A percentile compares a stretch with the other conserved stretches of the same genome.
Conservation (phyloP, 2,329 filamentous ascomycete genomes). For the Saccharata proteae region DNA sequence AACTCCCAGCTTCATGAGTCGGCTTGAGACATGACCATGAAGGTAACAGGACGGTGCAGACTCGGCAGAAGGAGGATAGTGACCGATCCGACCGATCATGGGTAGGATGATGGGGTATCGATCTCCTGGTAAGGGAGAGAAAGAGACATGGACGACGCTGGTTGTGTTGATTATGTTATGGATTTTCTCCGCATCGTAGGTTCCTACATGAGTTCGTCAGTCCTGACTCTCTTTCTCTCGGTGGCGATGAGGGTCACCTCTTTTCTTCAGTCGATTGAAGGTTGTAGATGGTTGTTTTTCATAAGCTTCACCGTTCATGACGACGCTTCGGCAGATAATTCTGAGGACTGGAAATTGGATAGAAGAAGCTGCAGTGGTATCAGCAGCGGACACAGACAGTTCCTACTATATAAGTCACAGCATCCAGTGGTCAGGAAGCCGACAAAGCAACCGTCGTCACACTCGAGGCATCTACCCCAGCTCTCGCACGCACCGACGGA, state of each 20-base stretch:
- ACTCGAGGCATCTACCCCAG: too few relatives aligned
- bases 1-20: constrained; percentile 56
- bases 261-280: constrained; percentile 53
- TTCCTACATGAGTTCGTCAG: constrained; percentile 34
- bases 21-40: constrained; percentile 71
- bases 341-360: too few relatives aligned
- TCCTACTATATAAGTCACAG: too few relatives aligned
- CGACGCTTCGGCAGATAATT: too few relatives aligned
- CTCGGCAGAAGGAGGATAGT: constrained; percentile 48
- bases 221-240: neutral
- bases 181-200: constrained; percentile 61
- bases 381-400: too few relatives aligned
- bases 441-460: too few relatives aligned
- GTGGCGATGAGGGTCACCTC: constrained; percentile 36
- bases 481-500: too few relatives aligned
- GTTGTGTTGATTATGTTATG: constrained; percentile 63
- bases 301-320: constrained; percentile 33
- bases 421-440: too few relatives aligned
- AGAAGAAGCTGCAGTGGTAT: too few relatives aligned
- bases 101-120: constrained; percentile 69
- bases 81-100: constrained; percentile 77
- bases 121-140: constrained; percentile 46
- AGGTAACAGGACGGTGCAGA: constrained; percentile 54
- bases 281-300: constrained; percentile 44
- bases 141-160: constrained; percentile 71